These are phyloP conservation scores for Cercospora citrullina DNA, from an alignment of 2,329 filamentous ascomycete genomes.

Conservation along the genomic window DNA sequence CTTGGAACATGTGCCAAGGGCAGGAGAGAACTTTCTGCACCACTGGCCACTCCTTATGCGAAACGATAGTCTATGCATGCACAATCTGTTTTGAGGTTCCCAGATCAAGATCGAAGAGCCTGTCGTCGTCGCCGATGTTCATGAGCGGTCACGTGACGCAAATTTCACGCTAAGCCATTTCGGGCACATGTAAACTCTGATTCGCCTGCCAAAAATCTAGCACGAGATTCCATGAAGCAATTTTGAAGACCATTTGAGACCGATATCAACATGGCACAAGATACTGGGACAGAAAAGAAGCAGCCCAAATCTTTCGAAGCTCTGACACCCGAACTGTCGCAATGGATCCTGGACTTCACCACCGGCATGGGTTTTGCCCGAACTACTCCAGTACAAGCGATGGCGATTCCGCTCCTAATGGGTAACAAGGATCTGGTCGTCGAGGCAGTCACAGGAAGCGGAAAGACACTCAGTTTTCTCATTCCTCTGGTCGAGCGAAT, in stretches of 20 bases:
- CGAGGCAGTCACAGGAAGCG: conserved; percentile 85
- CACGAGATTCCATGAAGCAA: neutral
- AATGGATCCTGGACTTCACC: conserved; percentile 86
- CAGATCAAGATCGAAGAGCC: neutral
- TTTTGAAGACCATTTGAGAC: neutral
- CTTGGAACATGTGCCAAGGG: neutral
- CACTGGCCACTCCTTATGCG: neutral
- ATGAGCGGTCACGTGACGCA: neutral
- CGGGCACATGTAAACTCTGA: neutral
- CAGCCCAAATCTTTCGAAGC: conserved; percentile 64
- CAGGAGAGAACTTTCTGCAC: neutral
- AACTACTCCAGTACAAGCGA: conserved; percentile 94
- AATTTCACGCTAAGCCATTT: neutral
- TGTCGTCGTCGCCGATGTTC: neutral
- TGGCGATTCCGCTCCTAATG: conserved; percentile 83
- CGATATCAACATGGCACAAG: conserved; percentile 25
- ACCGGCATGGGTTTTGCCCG: conserved; percentile 79
- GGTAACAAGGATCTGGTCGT: conserved; percentile 91
- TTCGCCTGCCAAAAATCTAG: neutral
- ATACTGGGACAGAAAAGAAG: conserved; percentile 28
- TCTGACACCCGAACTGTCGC: conserved; percentile 67
- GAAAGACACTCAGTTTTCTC: conserved; percentile 84
- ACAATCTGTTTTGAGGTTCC: neutral
- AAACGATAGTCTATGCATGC: neutral
- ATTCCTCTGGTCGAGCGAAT: conserved; percentile 82